A percentile compares a stretch with the other conserved stretches of the same genome.
These are phyloP conservation scores for Aaosphaeria arxii DNA, from an alignment of 2,329 filamentous ascomycete genomes.

Conservation along the genomic window DNA sequence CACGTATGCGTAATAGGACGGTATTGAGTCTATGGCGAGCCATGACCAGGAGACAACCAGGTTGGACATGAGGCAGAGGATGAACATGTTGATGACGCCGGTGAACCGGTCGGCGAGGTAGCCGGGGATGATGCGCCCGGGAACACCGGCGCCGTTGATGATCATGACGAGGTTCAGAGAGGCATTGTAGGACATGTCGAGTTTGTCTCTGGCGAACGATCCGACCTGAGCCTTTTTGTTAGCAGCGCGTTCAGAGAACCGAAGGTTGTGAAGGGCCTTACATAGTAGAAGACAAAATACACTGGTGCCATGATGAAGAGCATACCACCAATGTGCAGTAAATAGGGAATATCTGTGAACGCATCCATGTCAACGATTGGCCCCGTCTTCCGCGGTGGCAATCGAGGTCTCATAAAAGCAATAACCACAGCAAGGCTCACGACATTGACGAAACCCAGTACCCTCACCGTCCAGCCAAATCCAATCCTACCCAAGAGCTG, in stretches of 20 bases:
- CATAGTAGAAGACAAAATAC: slow-evolving; percentile 61
- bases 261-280: slow-evolving; percentile 23
- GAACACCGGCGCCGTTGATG: slow-evolving; percentile 55
- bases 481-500: slow-evolving; percentile 47
- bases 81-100: slow-evolving; percentile 61
- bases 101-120: slow-evolving; percentile 52
- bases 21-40: slow-evolving; percentile 52
- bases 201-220: slow-evolving; percentile 35
- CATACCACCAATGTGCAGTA: slow-evolving; percentile 46
- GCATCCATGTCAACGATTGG: slow-evolving; percentile 56
- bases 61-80: slow-evolving; percentile 47
- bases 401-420: slow-evolving; percentile 43
- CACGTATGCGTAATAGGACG: slow-evolving; percentile 60
- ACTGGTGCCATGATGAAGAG: slow-evolving; percentile 50
- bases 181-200: slow-evolving; percentile 48
- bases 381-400: slow-evolving; percentile 50
- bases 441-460: slow-evolving; percentile 47
- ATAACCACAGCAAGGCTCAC: slow-evolving; percentile 31
- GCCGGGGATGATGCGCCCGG: slow-evolving; percentile 53
- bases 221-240: slow-evolving; percentile 39
- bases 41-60: slow-evolving; percentile 52
- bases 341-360: slow-evolving; percentile 56
- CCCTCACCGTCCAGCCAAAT: slow-evolving; percentile 30
- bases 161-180: slow-evolving; percentile 57
- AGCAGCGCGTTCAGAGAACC: not conserved